Evolutionary conservation across 2,329 filamentous ascomycete genomes (phyloP), one percentile per base, ranked within the genome.

Genomic region (Colletotrichum sojae): DNA sequence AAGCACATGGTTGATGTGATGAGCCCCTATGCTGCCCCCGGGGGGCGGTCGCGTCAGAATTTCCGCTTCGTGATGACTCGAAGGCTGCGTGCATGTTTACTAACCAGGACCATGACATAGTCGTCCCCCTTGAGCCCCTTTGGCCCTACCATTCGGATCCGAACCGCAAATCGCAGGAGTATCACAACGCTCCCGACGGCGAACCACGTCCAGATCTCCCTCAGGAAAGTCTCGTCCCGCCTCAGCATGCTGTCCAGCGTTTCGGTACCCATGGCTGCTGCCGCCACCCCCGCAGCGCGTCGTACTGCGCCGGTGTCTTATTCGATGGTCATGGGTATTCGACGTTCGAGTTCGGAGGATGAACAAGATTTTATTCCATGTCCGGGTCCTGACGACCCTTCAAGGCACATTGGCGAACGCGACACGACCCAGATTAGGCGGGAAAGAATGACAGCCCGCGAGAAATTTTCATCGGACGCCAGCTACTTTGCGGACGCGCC

Each of bases 41-140:
- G 12, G 18, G 8, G 4, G 8, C 20, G 13, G 25, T 16, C 3
- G n/a, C 27, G 22, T 67, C 27, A 67, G 63, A 43, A 51, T 8
- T 1, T 4, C 10, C 10, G 0, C 9, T 13, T 5, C 2, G 8
- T 22, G 6, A 16, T 51, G 52, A 45, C 31, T 15, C 18, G 6
- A 15, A n/a, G 40, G 2, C 2, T 36, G 31, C 3, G 4, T 27
- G 18, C 22, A 25, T 25, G 22, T 25, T 25, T 6, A 52, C 57
- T 36, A 27, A 81, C 79, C 1, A 79, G 59, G 12, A 79, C n/a
- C 0, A 78, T 73, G 36, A 82, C 76, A 12, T 78, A 77, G 60
- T 83, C 81, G 68, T 83, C 82, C 6, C 81, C 78, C 22, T 78
- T 75, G 3, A 82, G 72, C 1, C 79, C 76, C n/a, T 76, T 74